phyloP scores from a whole-genome alignment of 228 moss, liverwort and hornwort genomes.

The Sphagnum fallax region DNA sequence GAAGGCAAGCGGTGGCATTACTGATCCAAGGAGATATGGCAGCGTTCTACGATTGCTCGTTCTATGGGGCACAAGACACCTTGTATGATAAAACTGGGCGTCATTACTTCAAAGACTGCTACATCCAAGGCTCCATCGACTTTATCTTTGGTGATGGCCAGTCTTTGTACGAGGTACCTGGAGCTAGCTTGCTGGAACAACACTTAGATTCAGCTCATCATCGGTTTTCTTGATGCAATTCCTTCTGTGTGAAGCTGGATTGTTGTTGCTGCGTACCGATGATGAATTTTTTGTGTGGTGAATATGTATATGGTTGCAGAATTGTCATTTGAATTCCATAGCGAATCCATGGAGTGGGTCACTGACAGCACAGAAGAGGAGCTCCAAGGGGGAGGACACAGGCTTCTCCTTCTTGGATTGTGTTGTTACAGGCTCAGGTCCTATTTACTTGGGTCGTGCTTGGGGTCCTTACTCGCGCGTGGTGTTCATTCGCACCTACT shows the following conservation, averaged over 20 bases:
- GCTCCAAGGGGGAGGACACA: conserved; percentile 27
- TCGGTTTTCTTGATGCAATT: background rate
- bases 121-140: conserved; percentile 35
- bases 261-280: background rate
- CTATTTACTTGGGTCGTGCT: conserved; percentile 41
- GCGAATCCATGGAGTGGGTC: conserved; percentile 23
- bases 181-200: no score
- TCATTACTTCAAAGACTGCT: conserved; percentile 41
- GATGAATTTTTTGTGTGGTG: background rate
- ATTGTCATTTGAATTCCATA: conserved; percentile 31
- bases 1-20: conserved; percentile 17
- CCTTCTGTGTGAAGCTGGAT: background rate
- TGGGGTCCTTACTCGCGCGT: conserved; percentile 54
- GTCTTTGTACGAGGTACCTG: conserved; percentile 25
- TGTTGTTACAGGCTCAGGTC: conserved; percentile 51
- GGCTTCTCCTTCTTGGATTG: conserved; percentile 52
- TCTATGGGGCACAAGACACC: conserved; percentile 41
- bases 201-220: background rate
- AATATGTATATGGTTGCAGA: conserved; percentile 2
- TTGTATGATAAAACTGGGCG: conserved; percentile 34
- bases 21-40: conserved; percentile 26
- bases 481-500: conserved; percentile 39
- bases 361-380: conserved; percentile 35
- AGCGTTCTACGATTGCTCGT: conserved; percentile 31
- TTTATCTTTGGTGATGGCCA: conserved; percentile 36